phyloP scores from a whole-genome alignment of 805 yeast genomes.

The Saccharomycopsis sp. region DNA sequence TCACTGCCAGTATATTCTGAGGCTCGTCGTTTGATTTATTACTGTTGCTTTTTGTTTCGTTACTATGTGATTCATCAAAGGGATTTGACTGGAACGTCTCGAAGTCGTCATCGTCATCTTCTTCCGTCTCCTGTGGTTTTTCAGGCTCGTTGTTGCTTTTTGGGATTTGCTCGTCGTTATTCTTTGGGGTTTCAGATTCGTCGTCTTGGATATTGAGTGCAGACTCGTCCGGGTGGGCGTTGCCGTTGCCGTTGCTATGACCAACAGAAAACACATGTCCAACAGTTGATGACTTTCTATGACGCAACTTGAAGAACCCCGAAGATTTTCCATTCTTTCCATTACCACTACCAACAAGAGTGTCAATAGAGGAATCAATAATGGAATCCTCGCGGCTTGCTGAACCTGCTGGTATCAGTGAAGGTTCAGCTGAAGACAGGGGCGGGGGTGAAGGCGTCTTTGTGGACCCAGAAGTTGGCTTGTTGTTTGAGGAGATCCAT shows the following conservation, averaged over 20 bases:
- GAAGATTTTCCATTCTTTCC: constrained; percentile 3
- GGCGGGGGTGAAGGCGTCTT: constrained; percentile 1
- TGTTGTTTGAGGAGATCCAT: constrained; percentile 3
- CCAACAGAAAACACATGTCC: not conserved
- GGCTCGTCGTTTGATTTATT: too few relatives aligned
- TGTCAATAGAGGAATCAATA: not conserved
- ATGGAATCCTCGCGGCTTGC: not conserved
- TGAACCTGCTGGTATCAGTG: not conserved
- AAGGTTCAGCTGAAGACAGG: not conserved
- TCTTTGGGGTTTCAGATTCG: not conserved
- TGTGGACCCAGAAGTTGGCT: not conserved
- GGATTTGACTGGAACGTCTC: not conserved
- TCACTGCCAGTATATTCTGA: not conserved
- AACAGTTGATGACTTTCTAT: not conserved
- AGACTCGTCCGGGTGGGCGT: not conserved
- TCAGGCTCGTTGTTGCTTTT: not conserved
- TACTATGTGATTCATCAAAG: not conserved
- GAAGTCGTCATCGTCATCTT: not conserved
- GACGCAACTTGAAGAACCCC: not conserved
- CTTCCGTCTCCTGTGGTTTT: too few relatives aligned
- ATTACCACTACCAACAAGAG: constrained; percentile 1
- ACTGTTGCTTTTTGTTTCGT: not conserved
- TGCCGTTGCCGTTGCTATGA: not conserved
- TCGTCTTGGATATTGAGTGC: not conserved
- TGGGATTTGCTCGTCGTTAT: not conserved